A percentile compares a stretch with the other conserved stretches of the same genome.
Conservation (phyloP, 75 land plant species). For the Pseudotsuga menziesii region DNA sequence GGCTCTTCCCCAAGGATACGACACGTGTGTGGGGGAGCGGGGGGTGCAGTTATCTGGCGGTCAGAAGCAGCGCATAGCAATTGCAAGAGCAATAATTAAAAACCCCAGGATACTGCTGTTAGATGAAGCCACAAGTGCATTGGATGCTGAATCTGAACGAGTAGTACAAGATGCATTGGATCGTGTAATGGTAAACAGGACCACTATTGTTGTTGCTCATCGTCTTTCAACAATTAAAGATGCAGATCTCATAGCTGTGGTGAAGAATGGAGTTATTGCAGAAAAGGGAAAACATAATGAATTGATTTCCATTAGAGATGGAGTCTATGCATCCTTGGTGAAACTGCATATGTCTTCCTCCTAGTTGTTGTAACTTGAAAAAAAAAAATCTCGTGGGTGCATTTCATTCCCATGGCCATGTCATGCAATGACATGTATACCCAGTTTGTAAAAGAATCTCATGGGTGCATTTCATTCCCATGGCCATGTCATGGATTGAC, state of each 20-base stretch:
- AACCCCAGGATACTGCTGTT: slow-evolving; percentile 61
- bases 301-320: slow-evolving; percentile 41
- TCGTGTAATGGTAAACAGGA: slow-evolving; percentile 56
- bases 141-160: slow-evolving; percentile 74
- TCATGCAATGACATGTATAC: too few species aligned
- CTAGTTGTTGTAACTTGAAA: too few species aligned
- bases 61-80: slow-evolving; percentile 78
- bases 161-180: slow-evolving; percentile 82
- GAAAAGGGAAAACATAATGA: slow-evolving; percentile 80
- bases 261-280: slow-evolving; percentile 62
- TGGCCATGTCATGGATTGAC: too few species aligned
- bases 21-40: slow-evolving; percentile 63
- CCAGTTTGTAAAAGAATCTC: too few species aligned
- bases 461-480: too few species aligned
- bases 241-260: slow-evolving; percentile 71
- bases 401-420: too few species aligned
- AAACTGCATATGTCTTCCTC: slow-evolving; percentile 45
- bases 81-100: slow-evolving; percentile 75
- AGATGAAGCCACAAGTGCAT: slow-evolving; percentile 81
- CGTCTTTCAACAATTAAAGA: slow-evolving; percentile 67
- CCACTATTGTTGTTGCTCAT: slow-evolving; percentile 77
- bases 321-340: slow-evolving; percentile 57
- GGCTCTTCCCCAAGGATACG: slow-evolving; percentile 43
- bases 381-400: too few species aligned
- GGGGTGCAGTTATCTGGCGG: slow-evolving; percentile 81